These are phyloP conservation scores for Fusarium keratoplasticum DNA, from an alignment of 2,329 filamentous ascomycete genomes.

Conservation along the genomic window DNA sequence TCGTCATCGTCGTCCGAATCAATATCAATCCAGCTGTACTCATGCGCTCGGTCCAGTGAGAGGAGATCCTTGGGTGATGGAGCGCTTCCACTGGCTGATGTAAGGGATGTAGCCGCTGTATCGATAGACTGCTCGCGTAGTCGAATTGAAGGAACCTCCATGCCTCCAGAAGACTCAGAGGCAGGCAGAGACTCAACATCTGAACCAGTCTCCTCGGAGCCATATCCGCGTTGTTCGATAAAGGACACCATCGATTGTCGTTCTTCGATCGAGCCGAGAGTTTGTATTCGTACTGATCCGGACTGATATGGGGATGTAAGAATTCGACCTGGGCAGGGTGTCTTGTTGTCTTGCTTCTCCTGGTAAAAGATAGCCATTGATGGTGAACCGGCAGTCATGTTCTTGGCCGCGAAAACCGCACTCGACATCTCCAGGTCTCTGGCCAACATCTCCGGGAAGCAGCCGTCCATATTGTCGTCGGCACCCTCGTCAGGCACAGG, in stretches of 20 bases:
- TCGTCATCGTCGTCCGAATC: slow-evolving; percentile 49
- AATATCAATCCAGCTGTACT: slow-evolving; percentile 53
- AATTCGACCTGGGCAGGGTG: slow-evolving; percentile 33
- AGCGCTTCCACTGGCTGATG: slow-evolving; percentile 44
- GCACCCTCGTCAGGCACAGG: slow-evolving; percentile 38
- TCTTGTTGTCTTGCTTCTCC: slow-evolving; percentile 33
- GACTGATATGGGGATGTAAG: slow-evolving; percentile 45
- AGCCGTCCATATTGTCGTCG: slow-evolving; percentile 52
- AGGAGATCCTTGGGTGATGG: slow-evolving; percentile 42
- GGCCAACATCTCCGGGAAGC: slow-evolving; percentile 67
- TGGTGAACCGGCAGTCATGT: slow-evolving; percentile 65
- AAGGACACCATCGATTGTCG: slow-evolving; percentile 51
- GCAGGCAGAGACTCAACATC: slow-evolving; percentile 49
- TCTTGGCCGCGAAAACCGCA: slow-evolving; percentile 60
- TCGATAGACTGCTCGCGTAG: slow-evolving; percentile 50
- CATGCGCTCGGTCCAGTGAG: slow-evolving; percentile 32
- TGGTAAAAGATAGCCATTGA: slow-evolving; percentile 50
- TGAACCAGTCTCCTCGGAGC: slow-evolving; percentile 44
- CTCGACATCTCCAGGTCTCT: slow-evolving; percentile 63
- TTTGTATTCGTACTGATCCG: slow-evolving; percentile 45
- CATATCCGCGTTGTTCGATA: slow-evolving; percentile 38
- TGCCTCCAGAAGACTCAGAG: slow-evolving; percentile 47
- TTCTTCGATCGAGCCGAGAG: slow-evolving; percentile 52
- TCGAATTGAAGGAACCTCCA: slow-evolving; percentile 49
- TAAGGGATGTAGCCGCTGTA: slow-evolving; percentile 52